These are phyloP conservation scores for Clonostachys chloroleuca DNA, from an alignment of 2,329 filamentous ascomycete genomes.

Conservation along the genomic window DNA sequence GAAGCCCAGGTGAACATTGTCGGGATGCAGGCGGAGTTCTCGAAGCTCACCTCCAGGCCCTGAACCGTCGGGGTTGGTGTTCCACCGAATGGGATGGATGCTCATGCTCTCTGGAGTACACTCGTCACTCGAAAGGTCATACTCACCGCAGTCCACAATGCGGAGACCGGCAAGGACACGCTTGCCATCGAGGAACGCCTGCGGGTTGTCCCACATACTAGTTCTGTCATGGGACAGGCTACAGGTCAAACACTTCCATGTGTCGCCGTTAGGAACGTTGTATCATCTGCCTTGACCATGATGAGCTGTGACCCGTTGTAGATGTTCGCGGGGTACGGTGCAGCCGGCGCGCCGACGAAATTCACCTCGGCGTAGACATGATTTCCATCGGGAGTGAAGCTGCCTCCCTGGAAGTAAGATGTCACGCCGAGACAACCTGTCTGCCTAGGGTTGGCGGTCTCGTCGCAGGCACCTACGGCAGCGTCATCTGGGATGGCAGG, in stretches of 20 bases:
- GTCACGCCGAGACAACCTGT: not conserved
- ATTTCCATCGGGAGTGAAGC: not conserved
- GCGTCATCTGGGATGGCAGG: not conserved
- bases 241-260: not conserved
- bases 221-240: not conserved
- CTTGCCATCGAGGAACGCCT: not conserved
- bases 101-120: not conserved
- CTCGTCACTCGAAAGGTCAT: not conserved
- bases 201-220: not conserved
- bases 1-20: not conserved
- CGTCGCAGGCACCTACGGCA: not conserved
- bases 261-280: not conserved
- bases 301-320: not conserved
- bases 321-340: not conserved
- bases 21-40: not conserved
- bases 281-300: not conserved
- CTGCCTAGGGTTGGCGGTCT: not conserved
- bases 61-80: not conserved
- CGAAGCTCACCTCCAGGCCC: not conserved
- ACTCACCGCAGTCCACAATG: not conserved
- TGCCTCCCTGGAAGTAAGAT: not conserved
- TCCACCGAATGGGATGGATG: not conserved
- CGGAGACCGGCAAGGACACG: not conserved
- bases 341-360: not conserved
- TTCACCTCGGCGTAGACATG: slow-evolving; percentile 1